Base-by-base conservation (phyloP, 1,284 basidiomycete species). In the Cryptococcus jaspeensis region DNA sequence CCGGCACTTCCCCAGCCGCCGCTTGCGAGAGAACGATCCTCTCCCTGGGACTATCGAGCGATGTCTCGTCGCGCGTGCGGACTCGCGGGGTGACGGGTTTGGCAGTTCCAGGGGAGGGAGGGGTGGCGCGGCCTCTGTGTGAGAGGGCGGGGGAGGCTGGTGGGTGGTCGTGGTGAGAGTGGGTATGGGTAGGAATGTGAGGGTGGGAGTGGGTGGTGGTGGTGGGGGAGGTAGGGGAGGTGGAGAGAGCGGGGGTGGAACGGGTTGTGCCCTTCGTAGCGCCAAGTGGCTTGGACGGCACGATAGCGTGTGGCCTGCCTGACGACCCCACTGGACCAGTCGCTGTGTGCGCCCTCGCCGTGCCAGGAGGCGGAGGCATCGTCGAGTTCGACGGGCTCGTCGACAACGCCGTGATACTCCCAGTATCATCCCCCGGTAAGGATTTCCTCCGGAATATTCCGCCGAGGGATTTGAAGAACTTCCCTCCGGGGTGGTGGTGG, bases 81-180 rank as follows among this genome's bases (percentile, higher is more conserved):
- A 74, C 65, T 15, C 65, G 58, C 3, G 72, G 72, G 11, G 70
- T 73, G 12, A 74, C 62, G 9, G 63, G 60, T 39, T 63, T 66
- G 9, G 65, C 60, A 8, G 58, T 23, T 6, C 61, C 65, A 2
- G 65, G 65, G 28, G 53, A 55, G 16, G 9, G 52, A 8, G 45
- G 40, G 37, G 18, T 23, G 22, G 28, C 3, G 11, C 20, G 23
- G 47, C 41, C 5, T 35, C 38, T 4, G 28, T n/a, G 11, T 57
- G 54, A 20, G 58, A 59, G 35, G 42, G 18, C 25, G 40, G 20
- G 41, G 40, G 47, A 20, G 39, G 35, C 9, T 23, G 49, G 28
- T 16, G 1, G 47, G 28, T 7, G 28, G 16, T 35, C 15, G 35
- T 28, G 47, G 18, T 13, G 47, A 18, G 18, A 12, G 12, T 49